Percentiles rank a stretch among this genome's conserved stretches.
These are phyloP conservation scores for Pichia norvegensis DNA, from an alignment of 1,139 yeast genomes.

Conservation along the genomic window DNA sequence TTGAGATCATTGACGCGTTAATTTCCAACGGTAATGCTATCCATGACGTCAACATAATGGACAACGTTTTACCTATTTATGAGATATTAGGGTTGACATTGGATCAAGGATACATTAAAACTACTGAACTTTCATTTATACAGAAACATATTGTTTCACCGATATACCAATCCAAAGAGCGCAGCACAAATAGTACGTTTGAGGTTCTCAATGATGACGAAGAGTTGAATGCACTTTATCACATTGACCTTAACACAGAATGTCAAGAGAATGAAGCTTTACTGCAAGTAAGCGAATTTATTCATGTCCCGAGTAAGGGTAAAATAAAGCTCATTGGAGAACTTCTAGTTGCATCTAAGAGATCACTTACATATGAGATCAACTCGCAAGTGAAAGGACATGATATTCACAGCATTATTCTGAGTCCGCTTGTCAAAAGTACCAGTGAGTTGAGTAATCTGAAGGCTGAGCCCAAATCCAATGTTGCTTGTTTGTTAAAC, in stretches of 20 bases:
- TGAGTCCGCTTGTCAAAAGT: background rate
- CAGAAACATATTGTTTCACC: slow-evolving; percentile 20
- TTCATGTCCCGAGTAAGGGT: slow-evolving; percentile 1
- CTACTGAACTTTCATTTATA: slow-evolving; percentile 49
- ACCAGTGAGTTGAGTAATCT: background rate
- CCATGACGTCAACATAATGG: slow-evolving; percentile 7
- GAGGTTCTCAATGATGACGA: background rate
- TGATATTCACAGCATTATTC: background rate
- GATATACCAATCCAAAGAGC: background rate
- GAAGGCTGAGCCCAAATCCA: background rate
- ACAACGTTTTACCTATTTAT: slow-evolving; percentile 58
- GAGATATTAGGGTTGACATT: slow-evolving; percentile 72
- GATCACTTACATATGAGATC: slow-evolving; percentile 1
- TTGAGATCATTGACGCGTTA: background rate
- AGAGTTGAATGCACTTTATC: background rate
- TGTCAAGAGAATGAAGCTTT: background rate
- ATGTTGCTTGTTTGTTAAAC: slow-evolving; percentile 39
- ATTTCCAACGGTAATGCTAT: background rate
- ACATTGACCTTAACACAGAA: background rate
- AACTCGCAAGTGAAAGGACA: background rate
- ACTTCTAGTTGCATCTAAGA: background rate
- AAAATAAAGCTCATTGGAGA: slow-evolving; percentile 2
- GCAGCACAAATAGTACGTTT: background rate
- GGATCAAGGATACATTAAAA: slow-evolving; percentile 78
- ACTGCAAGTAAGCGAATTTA: slow-evolving; percentile 2